Evolutionary conservation across 2,329 filamentous ascomycete species (phyloP), one percentile per base, ranked within the genome.

Genomic region (Tolypocladium capitatum): DNA sequence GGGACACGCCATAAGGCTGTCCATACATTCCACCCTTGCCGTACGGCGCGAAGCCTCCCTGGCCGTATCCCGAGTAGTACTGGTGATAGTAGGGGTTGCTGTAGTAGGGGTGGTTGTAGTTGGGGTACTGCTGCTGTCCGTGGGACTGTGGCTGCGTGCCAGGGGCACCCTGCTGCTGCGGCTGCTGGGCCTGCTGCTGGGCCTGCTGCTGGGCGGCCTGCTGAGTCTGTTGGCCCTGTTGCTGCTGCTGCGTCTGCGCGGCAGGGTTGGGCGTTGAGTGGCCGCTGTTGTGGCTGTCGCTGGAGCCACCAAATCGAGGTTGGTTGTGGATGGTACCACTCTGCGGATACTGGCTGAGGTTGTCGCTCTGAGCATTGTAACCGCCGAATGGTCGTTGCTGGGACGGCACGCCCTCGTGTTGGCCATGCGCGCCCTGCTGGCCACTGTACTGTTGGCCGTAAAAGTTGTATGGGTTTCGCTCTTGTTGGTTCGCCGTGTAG

Each of bases 261-360:
- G 83, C 75, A 28, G 90, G 89, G 69, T 94, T 92, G 33, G 91
- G 90, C 2, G 90, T 96, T 58, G 84, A 91, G 64, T 92, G 84
- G 41, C 89, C 91, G 63, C 88, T 95, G 70, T 84, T 88, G 59
- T 89, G 86, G 52, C 78, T 76, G 48, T 94, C 88, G 51, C 74
- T 68, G 30, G 72, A 71, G 54, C 69, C 71, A 30, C 74, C 74
- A 41, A 81, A 83, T 46, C 80, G 76, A 5, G 78, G 75, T 53
- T 74, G 75, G 63, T 68, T 81, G 52, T 69, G 67, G 40, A 66
- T 58, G 30, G 60, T 56, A 56, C 83, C 84, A 63, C 81, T 86
- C 63, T 90, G 86, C 35, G 84, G 81, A 63, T 88, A 89, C 59
- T 75, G 82, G 70, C 73, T 79, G 59, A 75, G 70, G 61, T 75